phyloP scores from a whole-genome alignment of 306 rosid genomes.

The Senna siamea region DNA sequence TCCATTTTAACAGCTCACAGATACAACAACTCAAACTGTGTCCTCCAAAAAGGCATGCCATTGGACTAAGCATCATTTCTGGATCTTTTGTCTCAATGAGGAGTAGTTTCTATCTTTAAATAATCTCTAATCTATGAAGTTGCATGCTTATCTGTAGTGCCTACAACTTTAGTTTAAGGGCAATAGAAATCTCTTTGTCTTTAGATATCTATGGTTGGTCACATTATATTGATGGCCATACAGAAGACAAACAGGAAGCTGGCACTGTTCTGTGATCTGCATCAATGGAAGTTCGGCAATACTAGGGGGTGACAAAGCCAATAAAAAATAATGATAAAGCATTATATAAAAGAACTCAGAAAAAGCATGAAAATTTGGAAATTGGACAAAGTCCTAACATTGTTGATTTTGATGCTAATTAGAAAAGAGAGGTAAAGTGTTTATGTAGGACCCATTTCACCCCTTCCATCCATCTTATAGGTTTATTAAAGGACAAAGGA shows the following conservation, averaged over 20 bases:
- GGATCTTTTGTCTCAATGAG: background rate
- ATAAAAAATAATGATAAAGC: too few species aligned
- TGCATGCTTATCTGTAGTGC: background rate
- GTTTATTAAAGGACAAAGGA: too few species aligned
- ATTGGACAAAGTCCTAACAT: background rate
- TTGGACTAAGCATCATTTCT: background rate
- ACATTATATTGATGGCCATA: background rate
- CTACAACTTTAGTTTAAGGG: background rate
- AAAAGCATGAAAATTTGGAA: background rate
- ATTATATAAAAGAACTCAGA: background rate
- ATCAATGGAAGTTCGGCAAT: background rate
- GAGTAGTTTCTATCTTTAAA: background rate
- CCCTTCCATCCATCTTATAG: too few species aligned
- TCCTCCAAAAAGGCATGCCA: background rate
- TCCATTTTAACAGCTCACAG: background rate
- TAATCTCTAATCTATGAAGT: background rate
- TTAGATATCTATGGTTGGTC: background rate
- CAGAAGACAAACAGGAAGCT: background rate
- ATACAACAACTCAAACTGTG: conserved; percentile 8
- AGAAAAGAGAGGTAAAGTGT: background rate
- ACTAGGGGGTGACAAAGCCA: background rate
- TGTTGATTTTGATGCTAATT: background rate
- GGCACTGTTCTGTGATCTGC: background rate
- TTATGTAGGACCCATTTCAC: background rate
- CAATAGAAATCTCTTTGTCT: background rate